Conservation (phyloP, 305 asterid genomes). For the Stenogyne calaminthoides region DNA sequence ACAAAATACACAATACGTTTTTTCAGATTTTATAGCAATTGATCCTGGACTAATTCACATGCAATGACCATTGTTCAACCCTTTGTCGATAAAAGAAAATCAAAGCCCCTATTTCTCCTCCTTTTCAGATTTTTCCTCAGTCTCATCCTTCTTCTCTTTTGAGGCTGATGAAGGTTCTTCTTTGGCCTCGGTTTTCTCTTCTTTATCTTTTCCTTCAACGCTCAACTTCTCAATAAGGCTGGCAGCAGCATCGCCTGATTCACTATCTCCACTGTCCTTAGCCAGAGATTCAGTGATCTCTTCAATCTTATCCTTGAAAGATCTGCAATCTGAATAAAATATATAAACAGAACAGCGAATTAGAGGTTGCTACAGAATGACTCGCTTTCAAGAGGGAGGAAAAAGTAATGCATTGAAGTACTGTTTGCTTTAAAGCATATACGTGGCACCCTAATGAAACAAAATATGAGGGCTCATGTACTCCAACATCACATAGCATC, state of each 20-base stretch:
- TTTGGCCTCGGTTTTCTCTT: slow-evolving; percentile 50
- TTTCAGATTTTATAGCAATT: slow-evolving; percentile 23
- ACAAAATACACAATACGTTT: slow-evolving; percentile 29
- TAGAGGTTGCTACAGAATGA: not conserved
- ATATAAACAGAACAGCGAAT: not conserved
- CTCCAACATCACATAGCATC: not conserved
- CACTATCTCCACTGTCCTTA: slow-evolving; percentile 38
- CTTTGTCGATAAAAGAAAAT: slow-evolving; percentile 27
- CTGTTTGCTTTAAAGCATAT: not conserved
- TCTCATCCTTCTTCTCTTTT: slow-evolving; percentile 44
- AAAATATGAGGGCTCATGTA: not conserved
- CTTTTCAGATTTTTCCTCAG: slow-evolving; percentile 43
- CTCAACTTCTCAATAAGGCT: slow-evolving; percentile 56
- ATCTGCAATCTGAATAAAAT: slow-evolving; percentile 57
- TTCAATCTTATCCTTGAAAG: slow-evolving; percentile 64
- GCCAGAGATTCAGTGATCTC: slow-evolving; percentile 62
- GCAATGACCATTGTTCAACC: slow-evolving; percentile 19
- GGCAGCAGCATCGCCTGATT: slow-evolving; percentile 57
- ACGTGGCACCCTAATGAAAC: not conserved
- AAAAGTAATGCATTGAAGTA: not conserved
- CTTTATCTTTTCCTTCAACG: slow-evolving; percentile 51
- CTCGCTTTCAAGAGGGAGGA: not conserved
- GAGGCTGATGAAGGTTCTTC: slow-evolving; percentile 36
- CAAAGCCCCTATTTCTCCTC: slow-evolving; percentile 38
- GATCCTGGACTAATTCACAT: slow-evolving; percentile 27